Percentiles rank a stretch among this genome's conserved stretches.
These are phyloP conservation scores for Ustilago lituana DNA, from an alignment of 1,284 basidiomycete genomes.

Conservation along the genomic window DNA sequence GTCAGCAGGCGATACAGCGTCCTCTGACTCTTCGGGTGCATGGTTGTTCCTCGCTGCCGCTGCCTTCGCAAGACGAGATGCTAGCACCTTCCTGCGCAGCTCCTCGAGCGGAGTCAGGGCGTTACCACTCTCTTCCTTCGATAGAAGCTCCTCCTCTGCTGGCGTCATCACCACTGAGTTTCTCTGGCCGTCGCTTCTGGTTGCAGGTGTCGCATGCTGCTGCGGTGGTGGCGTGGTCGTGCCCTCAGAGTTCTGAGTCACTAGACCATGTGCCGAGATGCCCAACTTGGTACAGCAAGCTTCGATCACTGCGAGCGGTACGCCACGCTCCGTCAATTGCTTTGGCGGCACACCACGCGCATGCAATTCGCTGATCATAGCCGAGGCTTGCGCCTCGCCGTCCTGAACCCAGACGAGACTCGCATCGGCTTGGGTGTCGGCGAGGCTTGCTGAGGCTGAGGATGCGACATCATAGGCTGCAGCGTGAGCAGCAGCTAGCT, in stretches of 20 bases:
- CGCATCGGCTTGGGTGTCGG: neutral
- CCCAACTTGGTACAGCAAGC: constrained; percentile 29
- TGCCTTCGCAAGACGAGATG: constrained; percentile 29
- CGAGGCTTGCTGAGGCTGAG: neutral
- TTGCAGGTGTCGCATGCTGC: neutral
- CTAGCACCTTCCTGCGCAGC: constrained; percentile 32
- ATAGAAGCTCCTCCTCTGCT: constrained; percentile 25
- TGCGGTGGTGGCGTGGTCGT: neutral
- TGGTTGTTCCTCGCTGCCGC: constrained; percentile 6
- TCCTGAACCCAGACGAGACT: constrained; percentile 14
- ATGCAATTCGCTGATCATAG: constrained; percentile 25
- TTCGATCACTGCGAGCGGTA: constrained; percentile 19
- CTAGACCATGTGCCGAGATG: constrained; percentile 2
- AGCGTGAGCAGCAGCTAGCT: constrained; percentile 15
- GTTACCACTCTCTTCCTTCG: constrained; percentile 20
- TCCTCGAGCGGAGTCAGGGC: constrained; percentile 30
- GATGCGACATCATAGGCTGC: neutral
- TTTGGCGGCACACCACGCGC: constrained; percentile 24
- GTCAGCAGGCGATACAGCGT: neutral
- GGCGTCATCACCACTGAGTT: constrained; percentile 9
- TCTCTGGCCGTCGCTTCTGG: neutral
- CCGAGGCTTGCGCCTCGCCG: constrained; percentile 22
- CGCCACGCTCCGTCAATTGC: constrained; percentile 18
- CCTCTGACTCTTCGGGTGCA: neutral
- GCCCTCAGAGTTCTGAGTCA: neutral